Base-by-base conservation (phyloP, 169 alveolate genomes). In the Plasmodium vinckei region DNA sequence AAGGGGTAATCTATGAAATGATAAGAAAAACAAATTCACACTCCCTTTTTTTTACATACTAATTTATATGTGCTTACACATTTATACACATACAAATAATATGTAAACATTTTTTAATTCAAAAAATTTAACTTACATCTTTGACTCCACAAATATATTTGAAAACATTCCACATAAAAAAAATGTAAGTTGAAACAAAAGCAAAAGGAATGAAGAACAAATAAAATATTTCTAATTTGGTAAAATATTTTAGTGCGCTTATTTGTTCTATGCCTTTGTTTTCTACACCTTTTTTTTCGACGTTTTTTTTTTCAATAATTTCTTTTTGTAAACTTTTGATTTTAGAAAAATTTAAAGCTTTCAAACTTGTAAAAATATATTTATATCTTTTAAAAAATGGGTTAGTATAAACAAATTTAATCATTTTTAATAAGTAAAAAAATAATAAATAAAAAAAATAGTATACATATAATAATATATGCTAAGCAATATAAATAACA, bases 61-160 rank as follows among this genome's bases (percentile, higher is more conserved):
- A 27, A 27, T 27, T 27, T 27, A 27, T 27, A 27, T 1, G 3
- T 1, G 3, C 33, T 27, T 5, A 27, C 39, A 25, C 5, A 27
- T 27, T 0, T 49, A 49, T 49, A 7, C 10, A 57, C 9, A 17
- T 3, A 19, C 19, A 23, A 5, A 12, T 19, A 57, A 57, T 23
- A 57, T 19, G n/a, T 13, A 4, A 5, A 19, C 44, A 5, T 17
- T n/a, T 53, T 70, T 70, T n/a, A 33, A 9, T 71, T 53, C 15
- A n/a, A 54, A 10, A 53, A 33, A 33, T 12, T n/a, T 13, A 23
- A 1, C 73, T 77, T 57, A 77, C 88, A 63, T 77, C 88, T 23
- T 56, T 33, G 19, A 77, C 21, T 33, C 65, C 88, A 51, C 88
- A 77, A 46, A 77, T 77, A 49, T 77, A 77, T 44, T 77, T 77